Percentiles rank a stretch among this genome's conserved stretches.
These are phyloP conservation scores for Cryptosporidium xiaoi DNA, from an alignment of 169 alveolate genomes.

Conservation along the genomic window DNA sequence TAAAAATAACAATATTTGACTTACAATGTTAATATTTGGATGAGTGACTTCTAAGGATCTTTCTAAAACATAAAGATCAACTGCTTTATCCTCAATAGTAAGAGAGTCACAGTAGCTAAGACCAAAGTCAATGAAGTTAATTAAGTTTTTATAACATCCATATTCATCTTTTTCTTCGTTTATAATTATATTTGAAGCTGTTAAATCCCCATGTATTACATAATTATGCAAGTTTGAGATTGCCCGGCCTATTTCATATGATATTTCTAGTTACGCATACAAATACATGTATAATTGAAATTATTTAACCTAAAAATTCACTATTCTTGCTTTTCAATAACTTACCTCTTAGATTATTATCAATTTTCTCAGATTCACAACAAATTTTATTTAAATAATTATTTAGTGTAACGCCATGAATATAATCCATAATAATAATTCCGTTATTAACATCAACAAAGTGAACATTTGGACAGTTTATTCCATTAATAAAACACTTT, in stretches of 20 bases:
- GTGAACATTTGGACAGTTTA: conserved; percentile 51
- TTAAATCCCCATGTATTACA: conserved; percentile 63
- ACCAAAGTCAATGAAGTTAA: conserved; percentile 62
- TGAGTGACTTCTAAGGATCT: conserved; percentile 68
- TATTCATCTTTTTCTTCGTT: not conserved
- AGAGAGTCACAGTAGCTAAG: conserved; percentile 60
- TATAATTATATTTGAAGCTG: conserved; percentile 54
- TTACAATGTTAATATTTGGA: conserved; percentile 33
- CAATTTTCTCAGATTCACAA: not conserved
- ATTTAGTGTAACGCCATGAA: conserved; percentile 22
- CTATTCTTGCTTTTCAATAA: not conserved
- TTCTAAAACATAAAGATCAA: conserved; percentile 62
- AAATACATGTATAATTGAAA: not conserved
- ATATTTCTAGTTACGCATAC: conserved; percentile 16
- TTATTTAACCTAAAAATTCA: not conserved
- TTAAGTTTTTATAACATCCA: not conserved
- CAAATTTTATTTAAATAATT: not conserved
- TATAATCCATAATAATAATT: conserved; percentile 40
- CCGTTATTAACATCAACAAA: conserved; percentile 56
- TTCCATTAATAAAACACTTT: conserved; percentile 33
- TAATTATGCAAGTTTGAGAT: conserved; percentile 32
- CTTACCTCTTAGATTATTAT: not conserved
- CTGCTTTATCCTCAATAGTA: conserved; percentile 68
- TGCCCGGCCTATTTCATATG: conserved; percentile 22
- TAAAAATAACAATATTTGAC: not conserved